Evolutionary conservation across 2,329 filamentous ascomycete species (phyloP).

Genomic region (Neocucurbitaria cava): DNA sequence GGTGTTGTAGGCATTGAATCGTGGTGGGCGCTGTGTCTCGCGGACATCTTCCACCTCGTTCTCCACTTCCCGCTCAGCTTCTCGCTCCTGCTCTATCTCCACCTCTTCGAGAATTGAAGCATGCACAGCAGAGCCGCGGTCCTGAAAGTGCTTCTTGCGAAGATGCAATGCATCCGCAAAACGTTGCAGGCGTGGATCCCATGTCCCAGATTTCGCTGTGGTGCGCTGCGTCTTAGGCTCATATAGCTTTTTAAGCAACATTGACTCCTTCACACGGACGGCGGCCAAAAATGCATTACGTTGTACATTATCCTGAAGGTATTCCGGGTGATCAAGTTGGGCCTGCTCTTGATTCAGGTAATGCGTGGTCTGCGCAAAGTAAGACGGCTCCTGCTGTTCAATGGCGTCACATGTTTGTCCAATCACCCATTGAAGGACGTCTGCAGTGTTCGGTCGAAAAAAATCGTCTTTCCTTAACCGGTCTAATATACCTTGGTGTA

Average conservation of each 20-base stretch:
- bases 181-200: slow-evolving; percentile 28
- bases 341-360: slow-evolving; percentile 66
- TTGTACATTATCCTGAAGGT: slow-evolving; percentile 41
- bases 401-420: slow-evolving; percentile 68
- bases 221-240: slow-evolving; percentile 38
- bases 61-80: slow-evolving; percentile 63
- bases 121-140: slow-evolving; percentile 54
- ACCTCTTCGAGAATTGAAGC: slow-evolving; percentile 66
- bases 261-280: slow-evolving; percentile 62
- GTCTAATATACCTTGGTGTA: slow-evolving; percentile 65
- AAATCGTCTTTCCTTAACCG: neutral
- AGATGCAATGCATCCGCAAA: slow-evolving; percentile 48
- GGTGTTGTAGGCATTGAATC: slow-evolving; percentile 53
- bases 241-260: slow-evolving; percentile 67
- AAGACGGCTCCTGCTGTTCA: slow-evolving; percentile 65
- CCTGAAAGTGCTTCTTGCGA: slow-evolving; percentile 49
- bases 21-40: slow-evolving; percentile 58
- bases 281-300: slow-evolving; percentile 52
- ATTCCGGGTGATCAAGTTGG: slow-evolving; percentile 51
- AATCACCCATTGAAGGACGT: slow-evolving; percentile 68
- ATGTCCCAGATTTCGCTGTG: slow-evolving; percentile 20
- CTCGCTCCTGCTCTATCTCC: slow-evolving; percentile 58
- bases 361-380: slow-evolving; percentile 66
- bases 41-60: slow-evolving; percentile 65
- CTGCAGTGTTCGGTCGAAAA: slow-evolving; percentile 52